Conservation (phyloP, 495 filamentous ascomycete genomes). For the Xylaria acuta region DNA sequence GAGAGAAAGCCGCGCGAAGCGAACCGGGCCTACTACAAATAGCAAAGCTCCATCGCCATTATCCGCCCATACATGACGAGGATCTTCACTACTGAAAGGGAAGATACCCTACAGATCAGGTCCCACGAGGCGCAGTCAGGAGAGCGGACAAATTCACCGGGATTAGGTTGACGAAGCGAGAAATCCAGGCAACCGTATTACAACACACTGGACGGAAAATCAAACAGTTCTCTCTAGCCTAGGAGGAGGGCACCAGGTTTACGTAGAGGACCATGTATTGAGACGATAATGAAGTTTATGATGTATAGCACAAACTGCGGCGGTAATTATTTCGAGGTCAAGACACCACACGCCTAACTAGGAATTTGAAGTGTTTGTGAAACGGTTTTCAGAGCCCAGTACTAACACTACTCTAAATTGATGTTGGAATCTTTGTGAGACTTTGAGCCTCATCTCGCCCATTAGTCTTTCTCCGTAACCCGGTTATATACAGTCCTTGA, state of each 20-base stretch:
- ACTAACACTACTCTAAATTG: slow-evolving; percentile 14
- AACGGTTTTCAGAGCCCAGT: background rate
- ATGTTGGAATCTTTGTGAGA: background rate
- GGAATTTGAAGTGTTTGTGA: background rate
- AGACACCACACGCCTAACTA: background rate
- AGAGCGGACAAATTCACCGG: background rate
- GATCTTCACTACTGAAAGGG: background rate
- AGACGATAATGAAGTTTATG: background rate
- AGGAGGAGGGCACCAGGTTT: background rate
- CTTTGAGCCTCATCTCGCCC: slow-evolving; percentile 9
- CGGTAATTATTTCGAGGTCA: background rate
- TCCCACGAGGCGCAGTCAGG: background rate
- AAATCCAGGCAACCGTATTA: background rate
- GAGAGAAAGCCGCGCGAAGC: background rate
- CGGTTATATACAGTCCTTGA: slow-evolving; percentile 23
- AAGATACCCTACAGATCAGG: background rate
- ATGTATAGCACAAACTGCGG: background rate
- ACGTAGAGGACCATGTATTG: background rate
- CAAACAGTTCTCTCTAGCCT: background rate
- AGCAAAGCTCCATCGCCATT: too few species aligned
- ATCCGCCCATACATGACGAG: too few species aligned
- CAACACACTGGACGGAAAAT: background rate
- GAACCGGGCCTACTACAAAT: too few species aligned
- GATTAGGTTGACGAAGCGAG: background rate
- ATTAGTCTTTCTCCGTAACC: background rate